Evolutionary conservation across 2,329 filamentous ascomycete genomes (phyloP), one percentile per base, ranked within the genome.

Genomic region (Leptographium wingfieldii): DNA sequence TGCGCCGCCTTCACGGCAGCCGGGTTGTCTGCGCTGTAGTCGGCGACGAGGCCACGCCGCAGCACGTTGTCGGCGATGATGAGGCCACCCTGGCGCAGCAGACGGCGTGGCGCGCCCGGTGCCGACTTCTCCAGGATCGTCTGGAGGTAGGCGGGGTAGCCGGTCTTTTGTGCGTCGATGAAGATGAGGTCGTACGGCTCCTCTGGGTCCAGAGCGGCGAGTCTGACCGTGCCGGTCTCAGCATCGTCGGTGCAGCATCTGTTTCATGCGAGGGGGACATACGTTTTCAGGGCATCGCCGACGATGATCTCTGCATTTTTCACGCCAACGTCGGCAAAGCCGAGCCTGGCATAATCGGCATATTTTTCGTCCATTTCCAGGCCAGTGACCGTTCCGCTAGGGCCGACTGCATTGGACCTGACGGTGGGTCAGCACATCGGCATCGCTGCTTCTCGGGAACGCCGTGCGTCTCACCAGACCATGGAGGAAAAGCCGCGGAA

Each of bases 11-110:
- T 29, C 3, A 48, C 59, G 12, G 59, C 55, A 33, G 62, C 55
- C 19, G 72, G 73, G 60, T 74, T 74, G 6, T 64, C 63, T 5
- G 63, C 55, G 27, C 67, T 68, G 10, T 61, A 53, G 40, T 77
- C 72, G 48, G 76, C 78, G 3, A 82, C 76, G 14, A 79, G 69
- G 7, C 74, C 79, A 7, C 71, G 69, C 3, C 76, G 75, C 31
- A 83, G 72, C 51, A 79, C 73, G 60, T 83, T 83, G 67, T 83
- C 80, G 1, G 77, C 79, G 16, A 82, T 69, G 61, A 83, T 77
- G 60, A 82, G 69, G 0, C 77, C 79, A 9, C 76, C 77, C 10
- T 72, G 67, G 1, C 75, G 72, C 48, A 83, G 72, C 31, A 83
- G 72, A 7, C 77, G 73, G 16, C 63, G 65, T 3, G 66, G 22